phyloP scores from a whole-genome alignment of 148 eudicot genomes.

The Euryodendron excelsum region DNA sequence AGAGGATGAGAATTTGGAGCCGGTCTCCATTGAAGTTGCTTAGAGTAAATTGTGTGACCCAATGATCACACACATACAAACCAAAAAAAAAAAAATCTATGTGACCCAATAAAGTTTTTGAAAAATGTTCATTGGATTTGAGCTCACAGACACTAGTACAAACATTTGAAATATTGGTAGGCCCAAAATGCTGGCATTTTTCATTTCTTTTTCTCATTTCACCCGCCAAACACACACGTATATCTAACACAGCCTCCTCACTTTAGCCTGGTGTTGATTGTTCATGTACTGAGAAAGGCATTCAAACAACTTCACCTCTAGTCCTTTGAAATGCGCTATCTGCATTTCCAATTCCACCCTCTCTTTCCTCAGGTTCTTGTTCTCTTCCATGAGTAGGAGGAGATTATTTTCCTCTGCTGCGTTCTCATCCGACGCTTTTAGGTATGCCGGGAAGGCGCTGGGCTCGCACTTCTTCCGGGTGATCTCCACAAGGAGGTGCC shows the following conservation, averaged over 20 bases:
- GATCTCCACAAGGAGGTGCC: slow-evolving; percentile 34
- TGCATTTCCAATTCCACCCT: slow-evolving; percentile 32
- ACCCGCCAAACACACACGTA: too few relatives aligned
- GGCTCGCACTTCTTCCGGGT: slow-evolving; percentile 32
- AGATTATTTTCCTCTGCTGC: background rate
- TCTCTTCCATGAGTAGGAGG: slow-evolving; percentile 31
- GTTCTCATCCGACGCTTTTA: slow-evolving; percentile 9
- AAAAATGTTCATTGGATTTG: too few relatives aligned
- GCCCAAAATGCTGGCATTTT: too few relatives aligned
- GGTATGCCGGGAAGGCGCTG: slow-evolving; percentile 28
- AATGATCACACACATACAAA: too few relatives aligned
- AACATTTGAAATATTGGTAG: too few relatives aligned
- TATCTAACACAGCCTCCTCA: slow-evolving; percentile 13
- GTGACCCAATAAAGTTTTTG: too few relatives aligned
- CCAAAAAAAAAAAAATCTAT: too few relatives aligned
- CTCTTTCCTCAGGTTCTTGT: slow-evolving; percentile 26
- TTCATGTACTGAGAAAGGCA: slow-evolving; percentile 26
- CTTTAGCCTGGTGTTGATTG: slow-evolving; percentile 1
- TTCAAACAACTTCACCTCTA: slow-evolving; percentile 19
- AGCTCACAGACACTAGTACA: too few relatives aligned
- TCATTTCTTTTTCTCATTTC: too few relatives aligned
- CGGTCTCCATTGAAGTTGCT: too few relatives aligned
- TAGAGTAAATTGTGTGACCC: too few relatives aligned
- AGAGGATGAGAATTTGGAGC: too few relatives aligned
- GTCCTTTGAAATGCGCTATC: slow-evolving; percentile 30